Percentiles rank a stretch among this genome's conserved stretches.
phyloP scores from a whole-genome alignment of 768 basidiomycete genomes.

The Leccinum subgranulosum region DNA sequence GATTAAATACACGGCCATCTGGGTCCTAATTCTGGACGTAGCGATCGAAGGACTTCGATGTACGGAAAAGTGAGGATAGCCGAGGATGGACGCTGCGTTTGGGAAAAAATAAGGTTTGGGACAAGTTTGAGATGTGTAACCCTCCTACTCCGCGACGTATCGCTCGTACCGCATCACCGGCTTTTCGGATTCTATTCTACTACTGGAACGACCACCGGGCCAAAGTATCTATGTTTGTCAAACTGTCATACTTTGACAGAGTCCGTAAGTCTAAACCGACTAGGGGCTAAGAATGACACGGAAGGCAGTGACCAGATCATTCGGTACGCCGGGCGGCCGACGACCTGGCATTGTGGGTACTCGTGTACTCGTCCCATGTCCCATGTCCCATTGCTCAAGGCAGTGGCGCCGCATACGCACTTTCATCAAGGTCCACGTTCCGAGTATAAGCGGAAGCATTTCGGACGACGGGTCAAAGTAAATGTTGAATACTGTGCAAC shows the following conservation, averaged over 20 bases:
- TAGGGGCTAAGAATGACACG: neutral
- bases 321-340: neutral
- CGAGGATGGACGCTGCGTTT: slow-evolving; percentile 1
- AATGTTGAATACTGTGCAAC: neutral
- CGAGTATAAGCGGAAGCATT: neutral
- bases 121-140: neutral
- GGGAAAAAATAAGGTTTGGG: neutral
- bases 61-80: slow-evolving; percentile 2
- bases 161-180: neutral
- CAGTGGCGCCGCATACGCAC: neutral
- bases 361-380: neutral
- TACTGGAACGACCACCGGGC: neutral
- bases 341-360: neutral
- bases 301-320: neutral
- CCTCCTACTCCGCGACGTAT: slow-evolving; percentile 3
- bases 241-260: neutral
- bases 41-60: slow-evolving; percentile 3
- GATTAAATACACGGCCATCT: slow-evolving; percentile 20
- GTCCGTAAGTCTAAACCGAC: neutral
- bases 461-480: neutral
- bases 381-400: neutral
- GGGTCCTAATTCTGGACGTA: slow-evolving; percentile 5
- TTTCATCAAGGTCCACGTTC: neutral
- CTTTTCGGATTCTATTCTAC: neutral
- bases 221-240: slow-evolving; percentile 3